A percentile compares a stretch with the other conserved stretches of the same genome.
Conservation (phyloP, 2,329 filamentous ascomycete genomes). For the Septoria linicola region DNA sequence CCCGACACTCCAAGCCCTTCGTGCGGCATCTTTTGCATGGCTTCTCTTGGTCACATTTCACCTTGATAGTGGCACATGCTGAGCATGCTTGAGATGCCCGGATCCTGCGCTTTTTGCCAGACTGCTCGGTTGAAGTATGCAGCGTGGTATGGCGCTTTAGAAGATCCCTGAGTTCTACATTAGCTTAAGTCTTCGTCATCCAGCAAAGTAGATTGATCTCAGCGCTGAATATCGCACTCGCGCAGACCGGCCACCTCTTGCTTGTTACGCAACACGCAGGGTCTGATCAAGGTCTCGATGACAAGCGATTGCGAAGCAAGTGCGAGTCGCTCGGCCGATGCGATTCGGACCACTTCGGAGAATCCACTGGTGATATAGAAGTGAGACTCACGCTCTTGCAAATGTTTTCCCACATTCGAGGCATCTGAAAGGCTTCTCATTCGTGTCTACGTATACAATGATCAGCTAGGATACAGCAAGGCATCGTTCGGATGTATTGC, state of each 20-base stretch:
- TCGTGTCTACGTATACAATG: slow-evolving; percentile 18
- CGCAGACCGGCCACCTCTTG: too few relatives aligned
- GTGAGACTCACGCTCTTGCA: slow-evolving; percentile 24
- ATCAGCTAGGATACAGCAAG: slow-evolving; percentile 12
- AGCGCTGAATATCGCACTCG: too few relatives aligned
- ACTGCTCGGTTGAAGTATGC: slow-evolving; percentile 22
- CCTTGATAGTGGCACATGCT: slow-evolving; percentile 26
- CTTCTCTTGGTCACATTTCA: slow-evolving; percentile 28
- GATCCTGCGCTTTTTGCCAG: slow-evolving; percentile 27
- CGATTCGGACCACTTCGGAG: background rate
- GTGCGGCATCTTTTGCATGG: slow-evolving; percentile 25
- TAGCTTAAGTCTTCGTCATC: background rate
- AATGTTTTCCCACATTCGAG: slow-evolving; percentile 25
- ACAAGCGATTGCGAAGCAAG: too few relatives aligned
- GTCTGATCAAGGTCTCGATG: too few relatives aligned
- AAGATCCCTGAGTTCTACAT: slow-evolving; percentile 16
- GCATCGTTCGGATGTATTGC: background rate
- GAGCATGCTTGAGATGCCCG: slow-evolving; percentile 25
- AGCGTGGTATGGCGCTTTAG: slow-evolving; percentile 26
- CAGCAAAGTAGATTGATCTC: too few relatives aligned
- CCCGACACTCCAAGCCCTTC: slow-evolving; percentile 25
- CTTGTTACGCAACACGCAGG: too few relatives aligned
- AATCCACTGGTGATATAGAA: background rate
- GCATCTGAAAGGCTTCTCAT: slow-evolving; percentile 27
- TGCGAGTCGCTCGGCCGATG: slow-evolving; percentile 10